Evolutionary conservation across 2,329 filamentous ascomycete genomes (phyloP).

Genomic region (Neurospora crassa): DNA sequence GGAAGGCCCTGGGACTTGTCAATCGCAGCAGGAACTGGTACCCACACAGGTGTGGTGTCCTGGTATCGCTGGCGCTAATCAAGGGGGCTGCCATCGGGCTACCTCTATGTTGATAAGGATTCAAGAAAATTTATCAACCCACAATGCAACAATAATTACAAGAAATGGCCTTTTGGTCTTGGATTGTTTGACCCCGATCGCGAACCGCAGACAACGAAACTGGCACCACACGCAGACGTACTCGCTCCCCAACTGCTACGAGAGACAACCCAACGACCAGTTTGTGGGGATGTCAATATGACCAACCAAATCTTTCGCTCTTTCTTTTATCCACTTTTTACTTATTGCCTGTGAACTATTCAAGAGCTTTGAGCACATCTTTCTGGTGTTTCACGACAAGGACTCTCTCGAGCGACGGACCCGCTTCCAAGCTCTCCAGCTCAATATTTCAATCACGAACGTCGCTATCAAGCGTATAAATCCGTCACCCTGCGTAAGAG

Average conservation of each 20-base stretch:
- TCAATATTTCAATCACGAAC: not conserved
- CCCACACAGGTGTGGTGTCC: not conserved
- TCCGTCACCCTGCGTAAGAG: slow-evolving; percentile 93
- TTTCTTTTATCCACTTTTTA: not conserved
- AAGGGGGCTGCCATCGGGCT: not conserved
- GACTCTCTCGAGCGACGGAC: not conserved
- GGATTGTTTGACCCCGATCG: not conserved
- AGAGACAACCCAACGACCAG: not conserved
- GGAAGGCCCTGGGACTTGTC: not conserved
- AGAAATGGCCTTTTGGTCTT: not conserved
- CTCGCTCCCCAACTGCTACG: not conserved
- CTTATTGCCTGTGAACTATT: not conserved
- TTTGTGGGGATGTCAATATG: not conserved
- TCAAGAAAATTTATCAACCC: not conserved
- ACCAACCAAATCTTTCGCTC: not conserved
- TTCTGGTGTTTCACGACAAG: not conserved
- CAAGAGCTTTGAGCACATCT: not conserved
- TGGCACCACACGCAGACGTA: not conserved
- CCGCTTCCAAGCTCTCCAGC: not conserved
- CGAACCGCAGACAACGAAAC: not conserved
- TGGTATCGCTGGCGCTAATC: not conserved
- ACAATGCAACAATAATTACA: not conserved
- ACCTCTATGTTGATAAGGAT: not conserved
- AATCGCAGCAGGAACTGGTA: not conserved
- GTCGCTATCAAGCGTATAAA: slow-evolving; percentile 24